These are phyloP conservation scores for Hanseniaspora meyeri DNA, from an alignment of 805 yeast genomes.

Conservation along the genomic window DNA sequence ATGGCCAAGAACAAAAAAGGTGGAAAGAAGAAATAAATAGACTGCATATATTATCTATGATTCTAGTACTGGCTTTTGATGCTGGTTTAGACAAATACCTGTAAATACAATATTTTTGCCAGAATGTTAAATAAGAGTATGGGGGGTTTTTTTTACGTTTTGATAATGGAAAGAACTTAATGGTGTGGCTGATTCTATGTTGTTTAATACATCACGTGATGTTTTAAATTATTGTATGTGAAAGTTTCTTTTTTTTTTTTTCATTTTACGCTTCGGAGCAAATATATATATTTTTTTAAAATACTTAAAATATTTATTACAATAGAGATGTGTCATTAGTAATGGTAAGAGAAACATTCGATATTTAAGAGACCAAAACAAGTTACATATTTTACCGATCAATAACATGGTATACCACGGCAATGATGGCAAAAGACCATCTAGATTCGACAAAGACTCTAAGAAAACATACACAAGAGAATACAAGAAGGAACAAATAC, in stretches of 20 bases:
- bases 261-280: no score
- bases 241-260: not conserved
- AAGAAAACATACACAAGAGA: constrained; percentile 30
- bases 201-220: no score
- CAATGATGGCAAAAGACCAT: not conserved
- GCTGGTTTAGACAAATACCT: constrained; percentile 19
- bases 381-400: no score
- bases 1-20: constrained; percentile 27
- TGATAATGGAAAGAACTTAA: constrained; percentile 5
- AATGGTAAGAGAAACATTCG: no score
- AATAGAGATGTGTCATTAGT: no score
- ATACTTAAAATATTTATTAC: no score
- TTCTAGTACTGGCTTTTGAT: constrained; percentile 14
- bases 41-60: no score
- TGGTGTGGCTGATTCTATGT: not conserved
- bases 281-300: no score
- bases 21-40: constrained; percentile 26
- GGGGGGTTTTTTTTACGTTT: constrained; percentile 17
- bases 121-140: no score
- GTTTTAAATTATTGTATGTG: no score
- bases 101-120: constrained; percentile 9
- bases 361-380: no score
- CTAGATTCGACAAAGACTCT: not conserved
- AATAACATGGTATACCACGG: not conserved
- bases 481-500: constrained; percentile 48